Evolutionary conservation across 805 yeast genomes (phyloP).

Genomic region (Starmera caribaea): DNA sequence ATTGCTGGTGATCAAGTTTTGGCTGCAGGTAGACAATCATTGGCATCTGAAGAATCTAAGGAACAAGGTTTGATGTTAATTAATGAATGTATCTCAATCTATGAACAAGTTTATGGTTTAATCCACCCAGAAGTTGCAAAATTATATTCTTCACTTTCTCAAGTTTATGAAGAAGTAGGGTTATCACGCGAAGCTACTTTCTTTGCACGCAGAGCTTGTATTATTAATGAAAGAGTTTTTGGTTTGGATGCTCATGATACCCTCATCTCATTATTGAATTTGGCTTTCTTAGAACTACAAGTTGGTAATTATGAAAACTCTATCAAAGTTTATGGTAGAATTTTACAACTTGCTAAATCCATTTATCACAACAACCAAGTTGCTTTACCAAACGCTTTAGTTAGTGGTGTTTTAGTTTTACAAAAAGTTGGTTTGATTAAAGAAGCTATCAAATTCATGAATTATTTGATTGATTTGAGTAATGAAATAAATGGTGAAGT

Average conservation of each 20-base stretch:
- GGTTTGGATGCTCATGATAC: constrained; percentile 81
- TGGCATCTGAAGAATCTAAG: constrained; percentile 10
- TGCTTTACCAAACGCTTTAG: constrained; percentile 50
- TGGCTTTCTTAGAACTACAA: constrained; percentile 62
- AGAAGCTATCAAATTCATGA: constrained; percentile 44
- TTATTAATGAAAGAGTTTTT: constrained; percentile 65
- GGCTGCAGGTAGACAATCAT: constrained; percentile 41
- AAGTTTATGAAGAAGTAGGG: constrained; percentile 53
- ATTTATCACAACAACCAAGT: constrained; percentile 55
- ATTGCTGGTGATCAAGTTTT: constrained; percentile 66
- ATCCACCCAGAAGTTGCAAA: constrained; percentile 74
- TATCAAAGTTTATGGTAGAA: constrained; percentile 49
- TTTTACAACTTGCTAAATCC: constrained; percentile 46
- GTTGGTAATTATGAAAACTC: constrained; percentile 52
- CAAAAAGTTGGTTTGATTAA: constrained; percentile 38
- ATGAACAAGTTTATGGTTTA: constrained; percentile 77
- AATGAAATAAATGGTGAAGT: constrained; percentile 42
- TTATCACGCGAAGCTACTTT: constrained; percentile 49
- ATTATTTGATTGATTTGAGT: constrained; percentile 43
- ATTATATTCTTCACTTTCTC: constrained; percentile 56
- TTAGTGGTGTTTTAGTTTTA: constrained; percentile 52
- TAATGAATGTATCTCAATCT: constrained; percentile 58
- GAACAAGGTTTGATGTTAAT: constrained; percentile 56
- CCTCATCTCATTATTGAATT: constrained; percentile 58
- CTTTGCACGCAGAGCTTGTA: constrained; percentile 56